These are phyloP conservation scores for Aspergillus affinis DNA, from an alignment of 495 filamentous ascomycete species.

Conservation along the genomic window DNA sequence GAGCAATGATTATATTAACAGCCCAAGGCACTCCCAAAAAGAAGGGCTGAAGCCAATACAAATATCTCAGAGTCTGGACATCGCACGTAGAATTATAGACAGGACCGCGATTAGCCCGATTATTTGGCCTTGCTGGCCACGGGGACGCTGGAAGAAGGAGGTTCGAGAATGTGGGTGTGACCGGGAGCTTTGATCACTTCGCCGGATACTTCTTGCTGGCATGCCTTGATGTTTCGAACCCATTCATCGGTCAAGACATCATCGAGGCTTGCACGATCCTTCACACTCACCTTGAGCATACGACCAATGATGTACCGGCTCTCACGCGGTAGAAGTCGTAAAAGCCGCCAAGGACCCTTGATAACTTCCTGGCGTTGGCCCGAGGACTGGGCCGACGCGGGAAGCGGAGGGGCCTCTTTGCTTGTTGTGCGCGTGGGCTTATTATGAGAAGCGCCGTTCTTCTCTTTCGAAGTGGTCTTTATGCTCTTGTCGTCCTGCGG, in stretches of 20 bases:
- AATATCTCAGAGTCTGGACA: constrained; percentile 12
- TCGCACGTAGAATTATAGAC: neutral
- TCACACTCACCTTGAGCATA: constrained; percentile 90
- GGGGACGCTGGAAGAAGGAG: constrained; percentile 46
- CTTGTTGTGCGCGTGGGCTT: constrained; percentile 44
- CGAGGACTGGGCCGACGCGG: constrained; percentile 23
- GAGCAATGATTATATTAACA: constrained; percentile 10
- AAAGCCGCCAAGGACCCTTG: constrained; percentile 88
- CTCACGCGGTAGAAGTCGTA: constrained; percentile 89
- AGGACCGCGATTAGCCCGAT: constrained; percentile 16
- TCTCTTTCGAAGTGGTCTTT: constrained; percentile 21
- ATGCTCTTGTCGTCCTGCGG: constrained; percentile 19
- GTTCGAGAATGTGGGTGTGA: constrained; percentile 65
- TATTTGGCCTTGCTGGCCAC: constrained; percentile 46
- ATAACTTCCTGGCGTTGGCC: constrained; percentile 69
- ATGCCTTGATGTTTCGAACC: constrained; percentile 69
- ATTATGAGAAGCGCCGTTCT: too few species aligned
- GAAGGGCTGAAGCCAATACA: neutral
- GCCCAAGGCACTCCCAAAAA: neutral
- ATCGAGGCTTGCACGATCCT: constrained; percentile 74
- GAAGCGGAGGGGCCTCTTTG: constrained; percentile 49
- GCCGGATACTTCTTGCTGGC: constrained; percentile 60
- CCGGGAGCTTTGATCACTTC: constrained; percentile 51
- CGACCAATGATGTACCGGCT: constrained; percentile 83
- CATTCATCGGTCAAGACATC: constrained; percentile 90